Evolutionary conservation across 2,329 filamentous ascomycete genomes (phyloP).

Genomic region (Aspergillus caelatus): DNA sequence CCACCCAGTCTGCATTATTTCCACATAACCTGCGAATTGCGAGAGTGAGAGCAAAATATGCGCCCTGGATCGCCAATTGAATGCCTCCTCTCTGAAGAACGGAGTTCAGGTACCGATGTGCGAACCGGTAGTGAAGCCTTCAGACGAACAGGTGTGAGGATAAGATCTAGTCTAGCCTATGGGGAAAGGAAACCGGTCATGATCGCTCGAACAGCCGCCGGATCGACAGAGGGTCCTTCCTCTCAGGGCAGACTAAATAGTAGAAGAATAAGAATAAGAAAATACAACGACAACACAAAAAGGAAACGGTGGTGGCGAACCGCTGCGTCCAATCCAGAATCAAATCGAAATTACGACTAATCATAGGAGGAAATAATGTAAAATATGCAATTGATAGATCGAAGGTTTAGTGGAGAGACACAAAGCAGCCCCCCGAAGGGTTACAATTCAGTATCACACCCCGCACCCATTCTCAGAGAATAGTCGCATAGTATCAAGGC

Average conservation of each 20-base stretch:
- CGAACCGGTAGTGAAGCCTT: no score
- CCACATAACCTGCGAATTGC: neutral
- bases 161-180: neutral
- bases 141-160: neutral
- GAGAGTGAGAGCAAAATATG: neutral
- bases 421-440: neutral
- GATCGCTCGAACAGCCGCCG: slow-evolving; percentile 2
- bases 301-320: neutral
- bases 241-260: neutral
- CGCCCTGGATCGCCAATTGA: neutral
- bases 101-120: no score
- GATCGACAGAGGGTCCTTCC: slow-evolving; percentile 5
- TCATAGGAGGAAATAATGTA: neutral
- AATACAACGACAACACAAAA: neutral
- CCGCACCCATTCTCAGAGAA: neutral
- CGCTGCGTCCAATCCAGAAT: neutral
- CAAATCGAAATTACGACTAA: neutral
- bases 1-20: neutral
- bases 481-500: no score
- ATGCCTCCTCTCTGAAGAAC: no score
- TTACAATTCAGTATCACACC: neutral
- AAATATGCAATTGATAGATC: neutral
- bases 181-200: neutral
- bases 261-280: neutral
- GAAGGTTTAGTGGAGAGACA: neutral